phyloP scores from a whole-genome alignment of 257 asterid genomes.

The Przewalskia tangutica region DNA sequence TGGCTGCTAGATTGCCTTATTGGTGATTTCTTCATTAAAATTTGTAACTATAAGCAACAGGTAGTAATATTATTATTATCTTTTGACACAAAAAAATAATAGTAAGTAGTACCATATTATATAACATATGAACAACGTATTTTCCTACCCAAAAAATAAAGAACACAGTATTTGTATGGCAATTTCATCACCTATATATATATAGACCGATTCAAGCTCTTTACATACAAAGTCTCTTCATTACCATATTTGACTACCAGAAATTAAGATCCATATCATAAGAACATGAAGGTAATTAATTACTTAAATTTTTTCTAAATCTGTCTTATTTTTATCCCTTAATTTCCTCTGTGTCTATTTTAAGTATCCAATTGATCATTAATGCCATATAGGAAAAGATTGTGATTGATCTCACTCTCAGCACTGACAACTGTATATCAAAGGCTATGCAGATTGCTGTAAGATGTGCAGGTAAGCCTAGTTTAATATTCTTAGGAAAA shows the following conservation, averaged over 20 bases:
- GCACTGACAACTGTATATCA: slow-evolving; percentile 10
- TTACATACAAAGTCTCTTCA: neutral
- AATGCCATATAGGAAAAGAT: slow-evolving; percentile 10
- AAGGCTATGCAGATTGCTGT: slow-evolving; percentile 20
- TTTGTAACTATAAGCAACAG: neutral
- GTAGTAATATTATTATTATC: neutral
- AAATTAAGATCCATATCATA: neutral
- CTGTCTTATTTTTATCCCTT: neutral
- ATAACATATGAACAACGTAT: neutral
- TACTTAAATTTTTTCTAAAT: neutral
- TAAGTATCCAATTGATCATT: neutral
- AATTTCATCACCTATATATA: neutral
- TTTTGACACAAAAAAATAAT: neutral
- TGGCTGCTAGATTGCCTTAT: too few species aligned
- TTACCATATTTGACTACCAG: neutral
- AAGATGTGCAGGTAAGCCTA: neutral
- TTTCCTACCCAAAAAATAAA: too few species aligned
- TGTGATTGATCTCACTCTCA: neutral
- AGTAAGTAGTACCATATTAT: neutral
- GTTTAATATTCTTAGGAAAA: neutral
- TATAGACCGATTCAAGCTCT: neutral
- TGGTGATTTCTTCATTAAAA: neutral
- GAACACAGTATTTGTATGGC: too few species aligned
- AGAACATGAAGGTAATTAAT: neutral
- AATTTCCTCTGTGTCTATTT: neutral